A percentile compares a stretch with the other conserved stretches of the same genome.
These are phyloP conservation scores for Botryotinia narcissicola DNA, from an alignment of 2,329 filamentous ascomycete genomes.

Conservation along the genomic window DNA sequence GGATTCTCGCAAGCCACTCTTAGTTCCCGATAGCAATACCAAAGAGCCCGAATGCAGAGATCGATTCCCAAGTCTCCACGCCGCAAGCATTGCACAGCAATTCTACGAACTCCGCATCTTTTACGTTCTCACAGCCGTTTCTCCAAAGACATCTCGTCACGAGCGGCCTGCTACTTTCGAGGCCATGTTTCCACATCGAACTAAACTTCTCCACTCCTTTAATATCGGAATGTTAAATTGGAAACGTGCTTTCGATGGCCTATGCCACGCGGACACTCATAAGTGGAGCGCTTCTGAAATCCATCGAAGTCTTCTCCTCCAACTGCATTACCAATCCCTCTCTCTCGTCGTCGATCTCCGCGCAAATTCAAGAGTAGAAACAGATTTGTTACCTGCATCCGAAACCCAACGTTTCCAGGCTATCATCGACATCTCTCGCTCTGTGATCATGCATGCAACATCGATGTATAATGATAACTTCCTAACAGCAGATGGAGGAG, in stretches of 20 bases:
- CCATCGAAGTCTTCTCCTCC: slow-evolving; percentile 12
- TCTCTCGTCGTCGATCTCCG: slow-evolving; percentile 10
- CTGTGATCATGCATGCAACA: slow-evolving; percentile 12
- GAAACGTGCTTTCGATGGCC: slow-evolving; percentile 12
- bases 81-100: slow-evolving; percentile 21
- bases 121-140: slow-evolving; percentile 24
- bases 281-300: neutral
- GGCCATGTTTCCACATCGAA: slow-evolving; percentile 4
- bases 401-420: slow-evolving; percentile 7
- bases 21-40: slow-evolving; percentile 1
- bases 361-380: neutral
- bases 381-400: neutral
- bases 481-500: slow-evolving; percentile 23
- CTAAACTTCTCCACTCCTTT: slow-evolving; percentile 18
- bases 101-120: slow-evolving; percentile 23
- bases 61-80: slow-evolving; percentile 12
- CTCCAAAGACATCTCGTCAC: neutral
- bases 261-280: neutral
- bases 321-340: slow-evolving; percentile 1
- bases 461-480: neutral
- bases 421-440: slow-evolving; percentile 21
- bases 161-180: neutral
- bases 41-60: neutral
- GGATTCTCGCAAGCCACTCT: slow-evolving; percentile 21
- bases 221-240: slow-evolving; percentile 7